Base-by-base conservation (phyloP, 2,329 filamentous ascomycete species). In the Botrytis cinerea region DNA sequence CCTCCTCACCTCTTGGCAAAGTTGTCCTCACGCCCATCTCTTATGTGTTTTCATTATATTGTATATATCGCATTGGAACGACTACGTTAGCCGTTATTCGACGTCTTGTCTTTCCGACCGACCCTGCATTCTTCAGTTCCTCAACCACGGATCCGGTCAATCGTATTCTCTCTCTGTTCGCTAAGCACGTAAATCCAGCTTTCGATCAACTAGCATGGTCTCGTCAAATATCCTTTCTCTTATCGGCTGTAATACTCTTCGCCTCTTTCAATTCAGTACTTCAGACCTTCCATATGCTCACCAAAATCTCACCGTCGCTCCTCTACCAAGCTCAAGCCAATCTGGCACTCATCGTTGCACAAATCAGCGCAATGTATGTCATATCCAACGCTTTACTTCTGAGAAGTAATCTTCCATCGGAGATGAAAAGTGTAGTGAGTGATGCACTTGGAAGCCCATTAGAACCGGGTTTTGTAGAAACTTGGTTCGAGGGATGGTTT, bases 401-500 rank as follows among this genome's bases (percentile, higher is more conserved):
- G 64, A 84, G 94, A 69, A 93, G 92, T 77, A 95, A 94, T 81
- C 84, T 97, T 76, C 94, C 94, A 0, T 86, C 85, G 54, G 92
- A 95, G 80, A 91, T 95, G 80, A 90, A 93, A 74, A 90, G 89
- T 68, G 92, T 92, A 2, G 92, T 97, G 5, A 90, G 90, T 4
- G 92, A 94, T 76, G 93, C 93, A 1, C 83, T 97, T 45, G 90
- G 93, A 61, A 92, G 92, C 32, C 92, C 93, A 25, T 85, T 97
- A 14, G 91, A 93, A 78, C 79, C 78, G 4, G 85, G 85, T 0
- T 93, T 93, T 78, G 91, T 93, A 8, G 90, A 97, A 79, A 86
- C 88, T 45, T 97, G 94, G 94, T 97, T 97, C 78, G 94, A 97
- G 81, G 90, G 89, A 12, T 95, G 93, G 91, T 97, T 97, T 81